Conservation (phyloP, 2,329 filamentous ascomycete genomes). For the Fusarium piperis region DNA sequence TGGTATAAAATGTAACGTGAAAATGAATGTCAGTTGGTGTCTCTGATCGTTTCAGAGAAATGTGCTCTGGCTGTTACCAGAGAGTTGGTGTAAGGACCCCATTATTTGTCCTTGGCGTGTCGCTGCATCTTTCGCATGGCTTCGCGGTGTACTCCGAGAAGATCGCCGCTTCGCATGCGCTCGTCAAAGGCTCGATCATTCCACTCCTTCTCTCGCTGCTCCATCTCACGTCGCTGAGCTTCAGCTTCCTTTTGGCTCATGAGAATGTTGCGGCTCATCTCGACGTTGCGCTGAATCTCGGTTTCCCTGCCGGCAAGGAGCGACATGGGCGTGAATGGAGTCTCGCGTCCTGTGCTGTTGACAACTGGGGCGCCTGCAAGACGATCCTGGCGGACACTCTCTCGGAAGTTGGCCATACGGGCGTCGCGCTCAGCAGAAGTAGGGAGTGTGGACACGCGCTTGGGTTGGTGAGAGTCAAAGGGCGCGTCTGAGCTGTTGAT, state of each 20-base stretch:
- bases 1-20: slow-evolving; percentile 20
- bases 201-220: slow-evolving; percentile 65
- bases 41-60: not conserved
- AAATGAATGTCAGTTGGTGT: slow-evolving; percentile 11
- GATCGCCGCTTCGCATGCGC: slow-evolving; percentile 78
- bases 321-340: slow-evolving; percentile 49
- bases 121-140: slow-evolving; percentile 83
- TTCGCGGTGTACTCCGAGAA: slow-evolving; percentile 81
- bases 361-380: slow-evolving; percentile 52
- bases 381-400: slow-evolving; percentile 72
- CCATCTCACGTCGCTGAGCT: slow-evolving; percentile 66
- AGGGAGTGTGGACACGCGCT: slow-evolving; percentile 56
- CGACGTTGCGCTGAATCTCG: slow-evolving; percentile 59
- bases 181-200: slow-evolving; percentile 74
- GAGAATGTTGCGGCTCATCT: slow-evolving; percentile 64
- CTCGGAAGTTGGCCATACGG: slow-evolving; percentile 73
- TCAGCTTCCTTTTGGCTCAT: slow-evolving; percentile 71
- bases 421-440: slow-evolving; percentile 61
- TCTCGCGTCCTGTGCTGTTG: slow-evolving; percentile 49
- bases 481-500: slow-evolving; percentile 36
- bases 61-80: not conserved
- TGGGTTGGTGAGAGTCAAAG: slow-evolving; percentile 66
- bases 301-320: slow-evolving; percentile 50
- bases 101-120: slow-evolving; percentile 47
- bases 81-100: not conserved